Conservation (phyloP, 1,139 yeast species). For the Pichia kudriavzevii region DNA sequence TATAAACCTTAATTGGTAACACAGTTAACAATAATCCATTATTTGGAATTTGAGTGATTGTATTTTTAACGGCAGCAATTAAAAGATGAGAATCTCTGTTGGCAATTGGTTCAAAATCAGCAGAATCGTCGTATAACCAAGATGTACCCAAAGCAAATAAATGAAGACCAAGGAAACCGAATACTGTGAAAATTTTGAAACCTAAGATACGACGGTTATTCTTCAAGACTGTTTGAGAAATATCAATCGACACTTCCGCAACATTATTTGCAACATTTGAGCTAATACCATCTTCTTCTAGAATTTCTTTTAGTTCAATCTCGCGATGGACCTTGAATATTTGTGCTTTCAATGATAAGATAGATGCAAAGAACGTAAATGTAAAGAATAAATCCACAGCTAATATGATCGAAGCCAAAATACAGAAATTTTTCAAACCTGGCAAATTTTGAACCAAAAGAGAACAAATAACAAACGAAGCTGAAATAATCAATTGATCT, state of each 20-base stretch:
- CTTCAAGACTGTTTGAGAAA: constrained; percentile 25
- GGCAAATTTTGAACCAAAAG: constrained; percentile 62
- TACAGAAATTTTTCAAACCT: constrained; percentile 80
- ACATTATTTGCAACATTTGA: constrained; percentile 66
- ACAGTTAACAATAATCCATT: constrained; percentile 59
- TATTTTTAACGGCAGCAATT: constrained; percentile 30
- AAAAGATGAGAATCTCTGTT: constrained; percentile 11
- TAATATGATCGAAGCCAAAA: constrained; percentile 66
- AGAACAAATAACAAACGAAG: constrained; percentile 62
- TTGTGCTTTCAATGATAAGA: constrained; percentile 83
- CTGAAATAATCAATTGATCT: constrained; percentile 71
- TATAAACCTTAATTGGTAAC: constrained; percentile 58
- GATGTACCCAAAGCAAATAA: constrained; percentile 68
- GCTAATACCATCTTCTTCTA: constrained; percentile 91
- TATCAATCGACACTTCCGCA: constrained; percentile 41
- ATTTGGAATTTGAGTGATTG: constrained; percentile 3
- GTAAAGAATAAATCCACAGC: constrained; percentile 68
- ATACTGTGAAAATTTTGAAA: constrained; percentile 60
- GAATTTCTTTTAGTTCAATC: constrained; percentile 67
- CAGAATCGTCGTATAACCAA: constrained; percentile 53
- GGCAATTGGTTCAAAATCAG: constrained; percentile 28
- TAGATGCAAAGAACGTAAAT: constrained; percentile 78
- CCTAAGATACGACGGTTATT: constrained; percentile 41
- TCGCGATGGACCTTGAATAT: constrained; percentile 84
- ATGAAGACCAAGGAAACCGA: constrained; percentile 65